These are phyloP conservation scores for Oryza nivara DNA, from an alignment of 176 grass and related monocot species.

Conservation along the genomic window DNA sequence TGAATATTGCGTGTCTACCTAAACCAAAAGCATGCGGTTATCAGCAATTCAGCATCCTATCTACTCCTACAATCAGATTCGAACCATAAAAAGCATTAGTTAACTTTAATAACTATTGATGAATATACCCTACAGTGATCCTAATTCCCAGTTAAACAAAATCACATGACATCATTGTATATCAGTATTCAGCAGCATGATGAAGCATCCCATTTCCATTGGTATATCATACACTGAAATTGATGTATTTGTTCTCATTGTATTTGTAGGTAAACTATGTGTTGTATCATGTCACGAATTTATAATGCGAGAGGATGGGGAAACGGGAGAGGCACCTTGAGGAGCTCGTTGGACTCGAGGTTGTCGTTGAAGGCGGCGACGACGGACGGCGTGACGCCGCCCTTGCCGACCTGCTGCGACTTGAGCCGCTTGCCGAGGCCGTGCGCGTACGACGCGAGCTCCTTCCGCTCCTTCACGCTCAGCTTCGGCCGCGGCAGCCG, in stretches of 20 bases:
- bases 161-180: too few species aligned
- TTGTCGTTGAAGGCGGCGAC: slow-evolving; percentile 71
- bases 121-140: neutral
- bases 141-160: neutral
- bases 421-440: slow-evolving; percentile 91
- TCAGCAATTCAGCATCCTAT: neutral
- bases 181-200: neutral
- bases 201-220: neutral
- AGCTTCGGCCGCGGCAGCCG: slow-evolving; percentile 65
- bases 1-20: neutral
- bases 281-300: neutral
- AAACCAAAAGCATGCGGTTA: neutral
- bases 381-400: slow-evolving; percentile 70
- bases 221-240: neutral
- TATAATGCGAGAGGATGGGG: neutral
- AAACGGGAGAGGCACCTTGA: slow-evolving; percentile 56
- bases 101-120: too few species aligned
- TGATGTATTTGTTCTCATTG: neutral
- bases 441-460: slow-evolving; percentile 85
- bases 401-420: slow-evolving; percentile 89
- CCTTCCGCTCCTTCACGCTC: slow-evolving; percentile 93
- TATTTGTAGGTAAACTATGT: neutral
- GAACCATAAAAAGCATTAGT: neutral
- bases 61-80: neutral
- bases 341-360: slow-evolving; percentile 94